A percentile compares a stretch with the other conserved stretches of the same genome.
Evolutionary conservation across 176 grass and related monocot genomes (phyloP).

Genomic region (Carex pumila): DNA sequence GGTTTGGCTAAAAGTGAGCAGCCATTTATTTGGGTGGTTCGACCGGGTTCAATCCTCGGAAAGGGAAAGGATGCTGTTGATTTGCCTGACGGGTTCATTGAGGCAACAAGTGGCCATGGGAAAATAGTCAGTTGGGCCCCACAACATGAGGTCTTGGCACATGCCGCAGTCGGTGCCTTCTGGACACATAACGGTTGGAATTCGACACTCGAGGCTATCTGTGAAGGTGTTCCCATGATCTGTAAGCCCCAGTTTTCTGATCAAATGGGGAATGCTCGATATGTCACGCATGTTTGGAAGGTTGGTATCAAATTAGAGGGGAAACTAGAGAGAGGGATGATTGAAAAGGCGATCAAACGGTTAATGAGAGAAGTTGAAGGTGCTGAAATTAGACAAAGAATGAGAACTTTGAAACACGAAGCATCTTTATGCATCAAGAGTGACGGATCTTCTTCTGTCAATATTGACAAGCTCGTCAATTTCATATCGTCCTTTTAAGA

Average conservation of each 20-base stretch:
- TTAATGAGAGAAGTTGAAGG: conserved; percentile 23
- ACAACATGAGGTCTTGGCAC: conserved; percentile 22
- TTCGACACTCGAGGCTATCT: conserved; percentile 27
- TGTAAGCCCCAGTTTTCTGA: conserved; percentile 25
- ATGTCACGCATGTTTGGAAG: conserved; percentile 18
- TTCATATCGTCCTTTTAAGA: not conserved
- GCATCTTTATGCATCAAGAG: not conserved
- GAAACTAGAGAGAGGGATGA: conserved; percentile 11
- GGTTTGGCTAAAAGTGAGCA: conserved; percentile 6
- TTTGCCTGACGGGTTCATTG: not conserved
- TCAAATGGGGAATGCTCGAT: conserved; percentile 30
- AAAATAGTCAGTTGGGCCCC: conserved; percentile 22
- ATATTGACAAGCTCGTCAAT: conserved; percentile 9
- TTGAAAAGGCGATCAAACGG: not conserved
- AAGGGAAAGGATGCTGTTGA: not conserved
- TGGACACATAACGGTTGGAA: conserved; percentile 36
- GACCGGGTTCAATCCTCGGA: not conserved
- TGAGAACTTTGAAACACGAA: not conserved
- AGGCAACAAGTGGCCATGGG: not conserved
- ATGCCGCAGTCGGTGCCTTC: conserved; percentile 12
- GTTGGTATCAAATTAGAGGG: conserved; percentile 18
- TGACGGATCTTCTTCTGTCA: conserved; percentile 15
- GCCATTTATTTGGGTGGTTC: conserved; percentile 30
- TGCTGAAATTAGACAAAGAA: conserved; percentile 5
- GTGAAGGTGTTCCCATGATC: conserved; percentile 30